Evolutionary conservation across 768 basidiomycete genomes (phyloP), one percentile per base, ranked within the genome.

Genomic region (Russula earlei): DNA sequence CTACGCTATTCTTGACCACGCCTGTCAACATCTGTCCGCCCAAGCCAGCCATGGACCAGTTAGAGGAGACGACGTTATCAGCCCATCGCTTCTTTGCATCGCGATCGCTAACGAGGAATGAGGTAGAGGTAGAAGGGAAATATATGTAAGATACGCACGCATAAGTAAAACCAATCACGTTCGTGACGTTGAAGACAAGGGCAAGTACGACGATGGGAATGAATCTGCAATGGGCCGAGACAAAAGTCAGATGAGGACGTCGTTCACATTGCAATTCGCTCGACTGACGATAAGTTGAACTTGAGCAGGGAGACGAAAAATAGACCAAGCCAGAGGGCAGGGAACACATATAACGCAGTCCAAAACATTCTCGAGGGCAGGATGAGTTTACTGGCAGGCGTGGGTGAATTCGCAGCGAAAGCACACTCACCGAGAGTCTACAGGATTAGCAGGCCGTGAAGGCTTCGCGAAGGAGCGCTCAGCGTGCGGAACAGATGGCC

Each of bases 61-160:
- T 77, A 2, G 79, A 79, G n/a, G 83, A 75, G 12, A 81, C 79
- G 17, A 89, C 76, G 25, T 75, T 78, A 56, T 80, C 84, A 3
- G 92, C 91, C 95, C 91, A 97, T 50, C 83, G 81, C 63, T 85
- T 81, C 69, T 96, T 96, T 25, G 95, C 90, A 64, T 98, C 95
- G 48, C 93, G 83, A 67, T 95, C 92, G 45, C 86, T 87, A 64
- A 34, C 10, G 20, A 36, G 24, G 27, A 46, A 24, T 7, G 15
- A 17, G 41, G 49, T 54, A n/a, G 25, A 46, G 42, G 41, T 11
- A 12, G 15, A 41, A 22, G 20, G 37, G 24, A 17, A 36, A 17
- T 38, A 36, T 37, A 25, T 43, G 37, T 22, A 43, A 44, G 10
- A 54, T 20, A 75, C 84, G 65, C 69, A 90, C 90, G 87, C 90